Base-by-base conservation (phyloP, 805 yeast species). In the Schwanniomyces occidentalis region DNA sequence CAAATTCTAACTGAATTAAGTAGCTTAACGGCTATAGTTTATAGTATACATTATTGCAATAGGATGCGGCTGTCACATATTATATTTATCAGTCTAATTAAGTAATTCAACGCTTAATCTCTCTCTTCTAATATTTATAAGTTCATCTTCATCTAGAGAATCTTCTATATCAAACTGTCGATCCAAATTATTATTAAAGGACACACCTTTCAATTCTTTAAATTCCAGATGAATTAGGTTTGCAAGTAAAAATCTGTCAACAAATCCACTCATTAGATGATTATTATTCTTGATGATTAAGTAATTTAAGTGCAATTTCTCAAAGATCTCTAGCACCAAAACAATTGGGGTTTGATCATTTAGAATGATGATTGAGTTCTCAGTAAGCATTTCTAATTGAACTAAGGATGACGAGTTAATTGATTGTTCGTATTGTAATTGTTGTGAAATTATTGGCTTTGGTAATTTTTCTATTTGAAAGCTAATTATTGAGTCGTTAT, bases 161-260 rank as follows among this genome's bases (percentile, higher is more conserved):
- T 38, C 46, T 7, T 45, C 61, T 6, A 58, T 48, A 21, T 59
- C 63, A 38, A 53, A 53, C 34, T 32, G 35, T 27, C 15, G 30
- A 40, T 12, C 30, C 39, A 2, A 27, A 15, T n/a, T 48, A 7
- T 16, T 6, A 7, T 16, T 23, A 13, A 19, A 20, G 12, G 7
- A 15, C 15, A 13, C 53, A 18, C 42, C 45, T 7, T 40, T 32
- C 9, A 63, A 38, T 7, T 37, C 40, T 5, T 41, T 44, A 29
- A 64, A 63, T 10, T 46, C 41, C 47, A 41, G 54, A 24, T 58
- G 54, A 7, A 68, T 54, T 19, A 63, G 37, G 4, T 45, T 45
- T 2, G 68, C 45, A 5, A 68, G 39, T 8, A 63, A 49, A 35
- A 62, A 68, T 26, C 73, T 38, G 40, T 68, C 73, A 6, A 65